These are phyloP conservation scores for Iris pallida DNA, from an alignment of 116 monocot species.

Conservation along the genomic window DNA sequence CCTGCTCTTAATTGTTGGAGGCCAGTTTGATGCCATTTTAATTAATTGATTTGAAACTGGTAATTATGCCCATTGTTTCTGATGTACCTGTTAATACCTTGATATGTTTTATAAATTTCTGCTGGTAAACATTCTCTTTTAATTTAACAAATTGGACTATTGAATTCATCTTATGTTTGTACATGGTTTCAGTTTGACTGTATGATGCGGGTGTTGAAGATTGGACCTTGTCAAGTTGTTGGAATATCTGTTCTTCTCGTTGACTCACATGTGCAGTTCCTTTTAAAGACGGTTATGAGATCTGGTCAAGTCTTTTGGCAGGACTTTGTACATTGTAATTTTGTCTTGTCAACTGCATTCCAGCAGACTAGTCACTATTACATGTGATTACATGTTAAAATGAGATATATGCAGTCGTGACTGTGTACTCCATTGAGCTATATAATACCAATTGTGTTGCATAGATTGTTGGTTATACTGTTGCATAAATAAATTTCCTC, in stretches of 20 bases:
- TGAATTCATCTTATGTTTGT: not conserved
- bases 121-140: not conserved
- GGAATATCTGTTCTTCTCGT: slow-evolving; percentile 2
- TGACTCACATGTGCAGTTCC: slow-evolving; percentile 11
- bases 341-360: slow-evolving; percentile 46
- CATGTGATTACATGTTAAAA: slow-evolving; percentile 31
- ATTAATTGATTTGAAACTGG: slow-evolving; percentile 1
- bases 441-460: slow-evolving; percentile 10
- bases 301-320: slow-evolving; percentile 31
- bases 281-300: slow-evolving; percentile 23
- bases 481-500: not conserved
- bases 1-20: slow-evolving; percentile 40
- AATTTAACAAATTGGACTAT: not conserved
- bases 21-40: slow-evolving; percentile 20
- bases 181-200: slow-evolving; percentile 5
- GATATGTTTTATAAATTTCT: not conserved
- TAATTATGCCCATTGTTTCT: not conserved
- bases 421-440: slow-evolving; percentile 5
- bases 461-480: not conserved
- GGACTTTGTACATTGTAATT: slow-evolving; percentile 61
- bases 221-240: slow-evolving; percentile 1
- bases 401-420: not conserved
- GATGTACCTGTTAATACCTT: not conserved
- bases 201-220: slow-evolving; percentile 10
- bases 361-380: slow-evolving; percentile 36